phyloP scores from a whole-genome alignment of 768 basidiomycete genomes.

The Lactifluus piperatus region DNA sequence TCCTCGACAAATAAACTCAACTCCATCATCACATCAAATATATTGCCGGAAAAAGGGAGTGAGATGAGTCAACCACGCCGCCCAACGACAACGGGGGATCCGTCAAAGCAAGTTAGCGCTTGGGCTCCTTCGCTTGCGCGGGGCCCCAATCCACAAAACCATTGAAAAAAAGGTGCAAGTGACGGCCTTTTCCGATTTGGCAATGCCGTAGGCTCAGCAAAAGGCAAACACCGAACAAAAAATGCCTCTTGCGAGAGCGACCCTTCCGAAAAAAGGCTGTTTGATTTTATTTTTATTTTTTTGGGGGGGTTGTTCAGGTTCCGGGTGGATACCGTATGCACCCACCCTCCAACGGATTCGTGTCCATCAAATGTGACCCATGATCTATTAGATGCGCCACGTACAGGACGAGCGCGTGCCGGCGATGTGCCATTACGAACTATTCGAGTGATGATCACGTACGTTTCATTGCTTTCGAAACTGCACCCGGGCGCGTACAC shows the following conservation, averaged over 20 bases:
- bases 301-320: neutral
- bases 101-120: no score
- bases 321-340: neutral
- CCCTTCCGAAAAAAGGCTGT: no score
- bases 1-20: no score
- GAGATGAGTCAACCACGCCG: no score
- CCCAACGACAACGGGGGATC: no score
- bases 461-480: no score
- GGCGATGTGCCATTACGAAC: neutral
- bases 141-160: no score
- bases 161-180: no score
- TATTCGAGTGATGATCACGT: neutral
- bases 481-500: neutral
- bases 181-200: slow-evolving; percentile 7
- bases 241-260: no score
- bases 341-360: neutral
- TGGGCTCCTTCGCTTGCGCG: no score
- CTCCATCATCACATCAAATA: neutral
- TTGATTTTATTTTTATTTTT: neutral
- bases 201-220: neutral
- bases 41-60: no score
- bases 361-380: neutral
- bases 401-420: neutral
- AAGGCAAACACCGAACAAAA: neutral
- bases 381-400: neutral